Conservation (phyloP, 768 basidiomycete genomes). For the Dacryopinax primogenitus region DNA sequence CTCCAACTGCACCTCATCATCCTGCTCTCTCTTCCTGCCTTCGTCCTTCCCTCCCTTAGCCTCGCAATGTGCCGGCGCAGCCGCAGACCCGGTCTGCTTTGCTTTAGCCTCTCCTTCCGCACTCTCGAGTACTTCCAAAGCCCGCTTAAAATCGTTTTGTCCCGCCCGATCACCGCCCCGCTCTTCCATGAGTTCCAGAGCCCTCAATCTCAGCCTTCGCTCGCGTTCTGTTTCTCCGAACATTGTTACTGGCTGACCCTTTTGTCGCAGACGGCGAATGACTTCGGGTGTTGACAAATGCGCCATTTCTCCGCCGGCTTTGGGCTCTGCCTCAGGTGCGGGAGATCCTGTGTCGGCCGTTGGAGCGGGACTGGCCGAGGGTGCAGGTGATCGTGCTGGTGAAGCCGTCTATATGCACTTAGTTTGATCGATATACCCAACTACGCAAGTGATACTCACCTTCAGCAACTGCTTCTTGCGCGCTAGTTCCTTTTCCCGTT, state of each 20-base stretch:
- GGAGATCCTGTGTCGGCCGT: conserved; percentile 29
- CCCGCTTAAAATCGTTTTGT: conserved; percentile 67
- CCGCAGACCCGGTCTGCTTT: conserved; percentile 48
- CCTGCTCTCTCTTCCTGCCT: conserved; percentile 21
- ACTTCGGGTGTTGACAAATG: conserved; percentile 87
- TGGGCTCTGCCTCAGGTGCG: conserved; percentile 28
- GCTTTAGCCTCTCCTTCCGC: conserved; percentile 74
- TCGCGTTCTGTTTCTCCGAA: conserved; percentile 96
- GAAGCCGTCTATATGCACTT: background rate
- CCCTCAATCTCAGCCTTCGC: conserved; percentile 72
- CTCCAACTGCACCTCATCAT: conserved; percentile 36
- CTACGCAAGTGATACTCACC: conserved; percentile 15
- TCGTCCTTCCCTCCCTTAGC: conserved; percentile 20
- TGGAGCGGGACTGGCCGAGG: conserved; percentile 9
- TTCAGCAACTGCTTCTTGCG: conserved; percentile 33
- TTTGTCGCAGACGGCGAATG: conserved; percentile 70
- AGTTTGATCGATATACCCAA: background rate
- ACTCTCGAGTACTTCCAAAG: conserved; percentile 30
- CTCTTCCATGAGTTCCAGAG: conserved; percentile 90
- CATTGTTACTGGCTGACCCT: conserved; percentile 86
- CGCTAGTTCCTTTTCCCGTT: conserved; percentile 32
- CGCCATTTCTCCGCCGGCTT: conserved; percentile 40
- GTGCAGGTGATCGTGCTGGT: conserved; percentile 10
- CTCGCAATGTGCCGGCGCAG: conserved; percentile 46
- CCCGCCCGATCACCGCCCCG: conserved; percentile 56